Conservation (phyloP, 2,329 filamentous ascomycete genomes). For the Nectriaceae sp. region DNA sequence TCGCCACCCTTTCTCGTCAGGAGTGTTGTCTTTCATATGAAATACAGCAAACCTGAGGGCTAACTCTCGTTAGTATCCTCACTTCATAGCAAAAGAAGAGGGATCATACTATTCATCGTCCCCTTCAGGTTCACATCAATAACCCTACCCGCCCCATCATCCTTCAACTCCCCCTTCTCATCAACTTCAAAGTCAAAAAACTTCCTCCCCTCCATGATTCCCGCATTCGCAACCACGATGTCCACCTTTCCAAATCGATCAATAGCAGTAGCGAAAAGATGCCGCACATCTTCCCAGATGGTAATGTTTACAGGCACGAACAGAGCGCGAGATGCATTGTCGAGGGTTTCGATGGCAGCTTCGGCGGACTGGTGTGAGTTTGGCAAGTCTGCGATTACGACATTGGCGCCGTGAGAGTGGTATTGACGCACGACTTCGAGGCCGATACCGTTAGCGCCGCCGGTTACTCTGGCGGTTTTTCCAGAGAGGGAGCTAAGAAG, state of each 20-base stretch:
- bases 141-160: constrained; percentile 3
- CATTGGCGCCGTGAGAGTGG: constrained; percentile 11
- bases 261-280: constrained; percentile 4
- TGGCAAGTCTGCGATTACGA: constrained; percentile 10
- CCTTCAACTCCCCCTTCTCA: constrained; percentile 5
- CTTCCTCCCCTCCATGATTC: constrained; percentile 11
- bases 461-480: constrained; percentile 17
- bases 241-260: constrained; percentile 5
- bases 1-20: constrained; percentile 3
- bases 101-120: constrained; percentile 16
- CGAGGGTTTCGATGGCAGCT: not conserved
- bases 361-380: not conserved
- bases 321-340: not conserved
- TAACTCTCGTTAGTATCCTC: not conserved
- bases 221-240: constrained; percentile 13
- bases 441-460: constrained; percentile 15
- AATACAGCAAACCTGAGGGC: constrained; percentile 7
- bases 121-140: constrained; percentile 22
- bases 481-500: not conserved
- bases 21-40: constrained; percentile 11
- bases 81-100: not conserved
- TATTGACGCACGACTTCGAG: constrained; percentile 3
- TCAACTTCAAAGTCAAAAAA: constrained; percentile 11
- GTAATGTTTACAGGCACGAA: constrained; percentile 11
- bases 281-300: constrained; percentile 5